Percentiles rank a stretch among this genome's conserved stretches.
Evolutionary conservation across 1,139 yeast genomes (phyloP).

Genomic region (Kurtzmaniella quercitrusa): DNA sequence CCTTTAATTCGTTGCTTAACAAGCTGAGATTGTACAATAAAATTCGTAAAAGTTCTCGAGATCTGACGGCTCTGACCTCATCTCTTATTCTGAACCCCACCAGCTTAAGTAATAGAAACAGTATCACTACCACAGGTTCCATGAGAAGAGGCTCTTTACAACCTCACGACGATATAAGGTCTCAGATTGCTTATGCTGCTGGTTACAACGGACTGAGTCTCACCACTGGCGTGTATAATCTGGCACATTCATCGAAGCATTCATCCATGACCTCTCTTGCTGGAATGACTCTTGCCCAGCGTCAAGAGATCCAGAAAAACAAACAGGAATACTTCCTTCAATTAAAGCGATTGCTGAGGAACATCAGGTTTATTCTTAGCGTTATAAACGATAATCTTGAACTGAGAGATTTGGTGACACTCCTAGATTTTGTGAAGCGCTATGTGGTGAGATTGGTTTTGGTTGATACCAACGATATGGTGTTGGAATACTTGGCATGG

Average conservation of each 20-base stretch:
- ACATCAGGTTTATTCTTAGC: conserved; percentile 11
- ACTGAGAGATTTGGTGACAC: conserved; percentile 18
- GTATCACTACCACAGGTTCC: conserved; percentile 21
- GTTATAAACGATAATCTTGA: conserved; percentile 8
- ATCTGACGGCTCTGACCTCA: conserved; percentile 29
- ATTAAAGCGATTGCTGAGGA: conserved; percentile 16
- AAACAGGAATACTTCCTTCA: conserved; percentile 39
- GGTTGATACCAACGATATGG: conserved; percentile 37
- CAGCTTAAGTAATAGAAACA: conserved; percentile 20
- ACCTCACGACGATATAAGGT: conserved; percentile 4
- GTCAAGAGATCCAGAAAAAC: conserved; percentile 28
- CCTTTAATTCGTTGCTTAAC: conserved; percentile 28
- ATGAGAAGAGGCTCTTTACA: conserved; percentile 21
- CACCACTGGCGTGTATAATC: neutral
- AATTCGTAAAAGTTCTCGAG: conserved; percentile 33
- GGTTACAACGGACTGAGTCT: neutral
- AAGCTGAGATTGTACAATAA: conserved; percentile 37
- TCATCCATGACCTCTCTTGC: conserved; percentile 7
- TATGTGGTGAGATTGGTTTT: conserved; percentile 35
- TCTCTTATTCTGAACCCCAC: conserved; percentile 23
- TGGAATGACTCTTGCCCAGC: conserved; percentile 19
- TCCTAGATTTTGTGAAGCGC: conserved; percentile 36
- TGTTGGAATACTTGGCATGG: conserved; percentile 30
- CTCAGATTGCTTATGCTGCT: conserved; percentile 4
- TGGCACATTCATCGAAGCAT: neutral